Evolutionary conservation across 2,329 filamentous ascomycete genomes (phyloP), one percentile per base, ranked within the genome.

Genomic region (Aureobasidium sp.): DNA sequence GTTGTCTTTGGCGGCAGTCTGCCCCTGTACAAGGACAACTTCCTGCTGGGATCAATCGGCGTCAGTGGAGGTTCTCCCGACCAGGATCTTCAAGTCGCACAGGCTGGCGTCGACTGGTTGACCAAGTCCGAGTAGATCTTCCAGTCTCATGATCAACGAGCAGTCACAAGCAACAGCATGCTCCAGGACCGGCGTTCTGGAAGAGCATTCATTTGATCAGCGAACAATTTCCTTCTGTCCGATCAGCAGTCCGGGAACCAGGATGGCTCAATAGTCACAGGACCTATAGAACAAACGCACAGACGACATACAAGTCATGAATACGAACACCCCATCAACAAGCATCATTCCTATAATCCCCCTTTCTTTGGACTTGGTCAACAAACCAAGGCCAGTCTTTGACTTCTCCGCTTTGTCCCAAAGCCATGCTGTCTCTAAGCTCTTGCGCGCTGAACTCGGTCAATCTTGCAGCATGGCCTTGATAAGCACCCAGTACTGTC

Each of bases 1-100:
- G 67, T 70, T 7, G 67, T 69, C 6, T 71, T 70, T 57, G 68
- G 67, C 8, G 70, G 69, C 14, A 68, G 69, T 3, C 65, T 68
- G 47, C 68, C 69, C 12, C 65, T 70, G 22, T 68, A 66, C 57
- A 42, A 62, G n/a, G 63, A 67, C 12, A 65, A 67, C 5, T 70
- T 67, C 49, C 67, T 68, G 22, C 65, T 71, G 29, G 69, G 69
- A 2, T 66, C 69, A 3, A 66, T 70, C 20, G 69, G 69, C 27
- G 65, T 69, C 27, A 69, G 68, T 64, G 69, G 69, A 31, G 69
- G 69, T 5, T 68, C 64, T 39, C 66, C 68, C n/a, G 64, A 66
- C 61, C 67, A 71, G 61, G 70, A 71, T 63, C 61, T 67, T 36
- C 58, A 64, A n/a, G 63, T 66, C 20, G 62, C 65, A 37, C 65